phyloP scores from a whole-genome alignment of 1,284 basidiomycete species.

The Fomitopsis pinicola region DNA sequence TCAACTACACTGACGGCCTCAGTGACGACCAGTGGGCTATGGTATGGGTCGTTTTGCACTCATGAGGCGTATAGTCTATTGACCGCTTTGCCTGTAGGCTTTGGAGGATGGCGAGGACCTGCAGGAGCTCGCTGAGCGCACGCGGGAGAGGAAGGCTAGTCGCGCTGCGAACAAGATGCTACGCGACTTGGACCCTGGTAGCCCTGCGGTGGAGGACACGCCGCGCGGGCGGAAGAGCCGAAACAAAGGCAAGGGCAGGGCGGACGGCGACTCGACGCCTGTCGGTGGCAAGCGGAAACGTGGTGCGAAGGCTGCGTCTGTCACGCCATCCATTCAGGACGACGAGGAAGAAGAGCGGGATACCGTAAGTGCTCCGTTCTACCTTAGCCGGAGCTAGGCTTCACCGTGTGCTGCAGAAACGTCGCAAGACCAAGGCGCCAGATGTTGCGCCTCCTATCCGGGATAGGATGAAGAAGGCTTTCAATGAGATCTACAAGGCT shows the following conservation, averaged over 20 bases:
- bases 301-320: slow-evolving; percentile 64
- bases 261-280: slow-evolving; percentile 41
- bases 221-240: slow-evolving; percentile 52
- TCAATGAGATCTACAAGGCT: slow-evolving; percentile 79
- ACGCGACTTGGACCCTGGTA: slow-evolving; percentile 35
- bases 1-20: slow-evolving; percentile 93
- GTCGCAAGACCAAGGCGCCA: slow-evolving; percentile 60
- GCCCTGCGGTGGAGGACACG: slow-evolving; percentile 51
- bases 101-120: slow-evolving; percentile 87
- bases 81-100: slow-evolving; percentile 41
- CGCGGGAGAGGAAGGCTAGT: slow-evolving; percentile 59
- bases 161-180: slow-evolving; percentile 33
- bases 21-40: slow-evolving; percentile 93
- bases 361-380: slow-evolving; percentile 37
- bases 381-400: not conserved
- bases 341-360: slow-evolving; percentile 72
- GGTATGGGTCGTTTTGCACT: slow-evolving; percentile 35
- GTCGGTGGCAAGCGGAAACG: slow-evolving; percentile 67
- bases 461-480: slow-evolving; percentile 82
- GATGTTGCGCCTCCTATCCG: slow-evolving; percentile 54
- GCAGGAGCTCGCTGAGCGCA: slow-evolving; percentile 65
- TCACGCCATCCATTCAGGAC: slow-evolving; percentile 69
- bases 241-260: slow-evolving; percentile 59
- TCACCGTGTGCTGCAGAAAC: slow-evolving; percentile 49
- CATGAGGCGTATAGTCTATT: not conserved